These are phyloP conservation scores for Fusarium nodosum DNA, from an alignment of 2,329 filamentous ascomycete genomes.

Conservation along the genomic window DNA sequence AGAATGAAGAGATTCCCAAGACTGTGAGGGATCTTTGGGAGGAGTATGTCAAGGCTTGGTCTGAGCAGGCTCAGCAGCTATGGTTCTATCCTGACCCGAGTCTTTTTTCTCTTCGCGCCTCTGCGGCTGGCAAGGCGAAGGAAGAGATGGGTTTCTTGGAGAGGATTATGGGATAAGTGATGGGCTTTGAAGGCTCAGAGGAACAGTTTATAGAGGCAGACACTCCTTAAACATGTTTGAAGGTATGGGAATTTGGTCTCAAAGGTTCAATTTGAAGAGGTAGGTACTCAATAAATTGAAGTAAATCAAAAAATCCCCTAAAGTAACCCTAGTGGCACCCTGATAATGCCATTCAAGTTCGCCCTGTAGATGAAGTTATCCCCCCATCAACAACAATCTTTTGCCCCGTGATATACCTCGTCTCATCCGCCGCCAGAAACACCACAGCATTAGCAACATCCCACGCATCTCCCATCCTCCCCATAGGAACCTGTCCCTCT, in stretches of 20 bases:
- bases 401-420: conserved; percentile 71
- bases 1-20: background rate
- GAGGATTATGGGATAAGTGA: background rate
- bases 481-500: conserved; percentile 69
- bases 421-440: conserved; percentile 70
- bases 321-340: background rate
- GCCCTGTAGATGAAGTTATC: conserved; percentile 57
- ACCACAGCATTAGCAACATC: conserved; percentile 70
- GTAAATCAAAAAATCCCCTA: background rate
- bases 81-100: background rate
- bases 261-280: background rate
- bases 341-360: conserved; percentile 3
- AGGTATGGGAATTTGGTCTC: background rate
- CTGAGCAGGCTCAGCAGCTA: background rate
- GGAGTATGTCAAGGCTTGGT: background rate
- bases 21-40: background rate
- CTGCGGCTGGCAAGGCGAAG: background rate
- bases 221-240: background rate
- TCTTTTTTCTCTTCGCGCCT: background rate
- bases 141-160: background rate
- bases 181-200: background rate
- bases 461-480: conserved; percentile 70
- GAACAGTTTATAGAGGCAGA: background rate
- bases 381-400: conserved; percentile 65
- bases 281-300: background rate